These are phyloP conservation scores for Xerocomus amazonicus DNA, from an alignment of 1,284 basidiomycete species.

Conservation along the genomic window DNA sequence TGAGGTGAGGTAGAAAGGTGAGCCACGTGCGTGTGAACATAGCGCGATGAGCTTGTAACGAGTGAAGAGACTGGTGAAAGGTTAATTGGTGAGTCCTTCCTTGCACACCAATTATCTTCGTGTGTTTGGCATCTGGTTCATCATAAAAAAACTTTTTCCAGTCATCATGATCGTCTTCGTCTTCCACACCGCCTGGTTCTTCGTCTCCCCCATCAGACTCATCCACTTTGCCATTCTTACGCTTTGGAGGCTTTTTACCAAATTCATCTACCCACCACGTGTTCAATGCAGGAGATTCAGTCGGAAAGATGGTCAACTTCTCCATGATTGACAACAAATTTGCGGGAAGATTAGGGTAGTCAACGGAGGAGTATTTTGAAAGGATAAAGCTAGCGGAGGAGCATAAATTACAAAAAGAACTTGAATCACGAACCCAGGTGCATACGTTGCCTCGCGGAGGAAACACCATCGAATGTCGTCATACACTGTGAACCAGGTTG, in stretches of 20 bases:
- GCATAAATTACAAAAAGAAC: conserved; percentile 1
- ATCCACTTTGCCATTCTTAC: conserved; percentile 41
- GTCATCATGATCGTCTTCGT: conserved; percentile 62
- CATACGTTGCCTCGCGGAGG: conserved; percentile 79
- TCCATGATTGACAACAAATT: conserved; percentile 81
- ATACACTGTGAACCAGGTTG: conserved; percentile 73
- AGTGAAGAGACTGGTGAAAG: conserved; percentile 72
- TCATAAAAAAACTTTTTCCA: conserved; percentile 83
- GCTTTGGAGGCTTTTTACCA: conserved; percentile 53
- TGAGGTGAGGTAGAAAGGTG: conserved; percentile 60
- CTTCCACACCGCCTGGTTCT: conserved; percentile 31
- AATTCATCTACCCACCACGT: conserved; percentile 84
- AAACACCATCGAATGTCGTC: conserved; percentile 95
- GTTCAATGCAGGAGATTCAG: conserved; percentile 71
- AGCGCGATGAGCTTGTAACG: conserved; percentile 68
- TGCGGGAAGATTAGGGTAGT: conserved; percentile 43
- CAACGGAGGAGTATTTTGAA: conserved; percentile 23
- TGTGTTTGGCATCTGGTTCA: conserved; percentile 38
- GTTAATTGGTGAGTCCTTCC: conserved; percentile 61
- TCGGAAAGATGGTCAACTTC: conserved; percentile 80
- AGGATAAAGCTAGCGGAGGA: conserved; percentile 17
- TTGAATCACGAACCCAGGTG: conserved; percentile 9
- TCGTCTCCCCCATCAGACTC: conserved; percentile 44
- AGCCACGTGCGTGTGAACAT: conserved; percentile 82
- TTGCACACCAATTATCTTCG: conserved; percentile 36